Evolutionary conservation across 441 rosid species (phyloP), one percentile per base, ranked within the genome.

Genomic region (Jatropha podagrica): DNA sequence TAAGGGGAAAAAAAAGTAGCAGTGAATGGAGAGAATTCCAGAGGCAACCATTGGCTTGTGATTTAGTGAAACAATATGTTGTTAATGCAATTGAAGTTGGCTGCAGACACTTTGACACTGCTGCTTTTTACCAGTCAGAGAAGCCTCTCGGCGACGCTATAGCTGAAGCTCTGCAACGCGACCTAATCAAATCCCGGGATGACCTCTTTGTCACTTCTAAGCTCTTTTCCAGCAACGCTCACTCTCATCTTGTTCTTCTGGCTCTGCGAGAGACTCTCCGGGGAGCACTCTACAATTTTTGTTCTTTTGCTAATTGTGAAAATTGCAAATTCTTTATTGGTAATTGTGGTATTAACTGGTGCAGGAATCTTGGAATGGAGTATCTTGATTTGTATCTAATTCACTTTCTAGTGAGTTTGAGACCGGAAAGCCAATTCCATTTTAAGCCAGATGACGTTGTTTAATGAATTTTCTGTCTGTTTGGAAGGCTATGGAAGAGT

Each of bases 331-430:
- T 27, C 32, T 27, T 27, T 27, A 0, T 27, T 27, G 32, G 32
- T 27, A 2, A 27, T 27, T 27, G 32, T 27, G 32, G 32, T 27
- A 27, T 27, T 27, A 27, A 9, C 7, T 5, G 54, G 7, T 61
- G 73, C 65, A 85, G 89, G 75, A 88, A 88, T 65, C 87, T 90
- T 2, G 79, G 84, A 48, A 40, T 85, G 54, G 88, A 86, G 23
- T 88, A 84, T 64, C 80, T 91, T 59, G 90, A 91, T 78, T 76
- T 91, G 10, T 88, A 77, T 44, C 56, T 91, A 55, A 84, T 88
- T 60, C 96, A 89, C n/a, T 86, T 85, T 83, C 96, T 90, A 6
- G 73, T 55, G 59, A 76, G 76, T 49, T 23, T 78, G 52, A 80
- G 69, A 56, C 73, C 38, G 12, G 78, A 65, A 23, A 37, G 37